These are phyloP conservation scores for Linum trigynum DNA, from an alignment of 345 rosid genomes.

Conservation along the genomic window DNA sequence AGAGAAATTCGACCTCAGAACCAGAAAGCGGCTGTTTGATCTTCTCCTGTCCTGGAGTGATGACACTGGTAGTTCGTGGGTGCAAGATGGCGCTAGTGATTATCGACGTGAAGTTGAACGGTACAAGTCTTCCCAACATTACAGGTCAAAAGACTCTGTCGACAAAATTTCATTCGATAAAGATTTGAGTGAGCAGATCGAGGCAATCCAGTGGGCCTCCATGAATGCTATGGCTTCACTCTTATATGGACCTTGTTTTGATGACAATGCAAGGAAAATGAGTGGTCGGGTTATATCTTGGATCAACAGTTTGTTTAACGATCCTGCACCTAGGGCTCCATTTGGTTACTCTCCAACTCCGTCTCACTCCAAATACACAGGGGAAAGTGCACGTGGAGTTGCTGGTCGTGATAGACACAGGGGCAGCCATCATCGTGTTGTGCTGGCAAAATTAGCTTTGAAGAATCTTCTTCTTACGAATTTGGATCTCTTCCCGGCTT, in stretches of 20 bases:
- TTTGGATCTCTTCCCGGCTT: conserved; percentile 93
- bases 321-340: conserved; percentile 90
- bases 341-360: conserved; percentile 98
- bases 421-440: conserved; percentile 83
- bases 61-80: conserved; percentile 76
- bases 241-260: conserved; percentile 93
- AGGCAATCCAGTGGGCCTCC: conserved; percentile 96
- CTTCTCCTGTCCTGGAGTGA: conserved; percentile 89
- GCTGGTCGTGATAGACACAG: conserved; percentile 79
- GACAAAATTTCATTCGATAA: conserved; percentile 91
- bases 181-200: conserved; percentile 83
- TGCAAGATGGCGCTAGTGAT: conserved; percentile 74
- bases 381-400: conserved; percentile 78
- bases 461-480: conserved; percentile 93
- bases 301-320: conserved; percentile 94
- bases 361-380: conserved; percentile 73
- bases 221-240: conserved; percentile 97
- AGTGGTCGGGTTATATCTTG: conserved; percentile 90
- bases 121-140: conserved; percentile 83
- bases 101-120: conserved; percentile 97
- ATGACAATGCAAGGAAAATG: conserved; percentile 98
- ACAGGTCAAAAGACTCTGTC: conserved; percentile 81
- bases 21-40: conserved; percentile 83
- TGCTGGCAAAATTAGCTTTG: conserved; percentile 88
- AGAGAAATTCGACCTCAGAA: conserved; percentile 82